Evolutionary conservation across 2,329 filamentous ascomycete species (phyloP), one percentile per base, ranked within the genome.

Genomic region (Claviceps digitariae): DNA sequence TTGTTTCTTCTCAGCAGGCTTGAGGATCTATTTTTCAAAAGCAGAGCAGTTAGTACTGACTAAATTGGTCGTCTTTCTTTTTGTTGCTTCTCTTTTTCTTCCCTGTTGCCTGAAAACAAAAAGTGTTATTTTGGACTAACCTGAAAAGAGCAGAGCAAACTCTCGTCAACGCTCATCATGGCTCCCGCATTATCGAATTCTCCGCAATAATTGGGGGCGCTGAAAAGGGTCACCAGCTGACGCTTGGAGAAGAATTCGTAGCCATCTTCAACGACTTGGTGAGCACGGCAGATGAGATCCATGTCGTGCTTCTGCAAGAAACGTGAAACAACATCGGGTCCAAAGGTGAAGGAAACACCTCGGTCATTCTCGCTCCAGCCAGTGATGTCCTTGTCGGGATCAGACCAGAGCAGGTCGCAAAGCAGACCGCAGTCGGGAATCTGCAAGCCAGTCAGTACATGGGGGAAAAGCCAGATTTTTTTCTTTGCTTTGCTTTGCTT

Each of bases 1-100:
- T 88, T 96, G 91, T 85, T 98, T 98, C 85, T 98, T 98, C 82
- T 98, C 93, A 72, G 93, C 93, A 67, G 93, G 93, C 79, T 97
- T 98, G 77, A 98, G 80, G 69, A 98, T 97, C 89, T 95, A 63
- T 41, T 2, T 45, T n/a, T n/a, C n/a, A n/a, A 4, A 8, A 38
- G 20, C 12, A 20, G 20, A 50, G 10, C 20, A 48, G 48, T 46
- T 40, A 53, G 45, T 25, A 51, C n/a, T 29, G 12, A 44, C 20
- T 51, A 8, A n/a, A 4, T 29, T 29, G 15, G 20, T 10, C 20
- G 40, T 41, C 10, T 21, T n/a, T 4, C 15, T 17, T 38, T 17
- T 38, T 6, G 10, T 38, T 13, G 13, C 17, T 4, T 3, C 10
- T 23, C 20, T 43, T 13, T 20, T 15, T 43, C 10, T 43, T 21